phyloP scores from a whole-genome alignment of 2,329 filamentous ascomycete species.

The Botrytis elliptica region DNA sequence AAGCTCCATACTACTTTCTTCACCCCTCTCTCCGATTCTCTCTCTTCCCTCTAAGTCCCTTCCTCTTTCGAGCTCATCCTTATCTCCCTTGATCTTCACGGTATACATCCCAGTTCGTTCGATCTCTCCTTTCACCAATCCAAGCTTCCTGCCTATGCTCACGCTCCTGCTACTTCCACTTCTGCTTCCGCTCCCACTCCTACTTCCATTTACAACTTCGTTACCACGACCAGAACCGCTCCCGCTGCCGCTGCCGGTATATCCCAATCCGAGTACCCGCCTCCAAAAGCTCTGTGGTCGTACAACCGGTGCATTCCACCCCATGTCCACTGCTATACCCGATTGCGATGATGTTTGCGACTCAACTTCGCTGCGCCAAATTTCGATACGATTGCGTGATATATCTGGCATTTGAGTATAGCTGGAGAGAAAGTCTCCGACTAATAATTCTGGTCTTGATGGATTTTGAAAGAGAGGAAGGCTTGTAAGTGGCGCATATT shows the following conservation, averaged over 20 bases:
- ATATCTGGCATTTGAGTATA: constrained; percentile 15
- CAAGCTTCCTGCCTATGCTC: neutral
- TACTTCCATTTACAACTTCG: neutral
- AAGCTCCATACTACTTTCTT: constrained; percentile 10
- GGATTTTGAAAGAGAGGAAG: neutral
- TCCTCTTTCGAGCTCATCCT: neutral
- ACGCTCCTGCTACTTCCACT: neutral
- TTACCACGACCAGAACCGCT: neutral
- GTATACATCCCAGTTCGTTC: constrained; percentile 21
- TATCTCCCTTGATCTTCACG: constrained; percentile 4
- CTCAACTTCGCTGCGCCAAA: constrained; percentile 17
- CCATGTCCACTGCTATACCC: neutral
- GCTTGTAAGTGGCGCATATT: neutral
- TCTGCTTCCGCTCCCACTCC: neutral
- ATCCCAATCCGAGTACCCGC: constrained; percentile 1
- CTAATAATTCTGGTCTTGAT: neutral
- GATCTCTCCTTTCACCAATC: constrained; percentile 11
- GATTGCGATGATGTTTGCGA: constrained; percentile 17
- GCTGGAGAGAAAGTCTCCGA: neutral
- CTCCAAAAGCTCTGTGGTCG: constrained; percentile 11
- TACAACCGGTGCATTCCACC: neutral
- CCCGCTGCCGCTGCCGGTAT: neutral
- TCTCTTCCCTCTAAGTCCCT: neutral
- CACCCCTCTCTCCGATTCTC: neutral
- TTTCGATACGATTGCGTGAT: constrained; percentile 13